Percentiles rank a stretch among this genome's conserved stretches.
phyloP scores from a whole-genome alignment of 2,329 filamentous ascomycete genomes.

The Neospermospora avenae region DNA sequence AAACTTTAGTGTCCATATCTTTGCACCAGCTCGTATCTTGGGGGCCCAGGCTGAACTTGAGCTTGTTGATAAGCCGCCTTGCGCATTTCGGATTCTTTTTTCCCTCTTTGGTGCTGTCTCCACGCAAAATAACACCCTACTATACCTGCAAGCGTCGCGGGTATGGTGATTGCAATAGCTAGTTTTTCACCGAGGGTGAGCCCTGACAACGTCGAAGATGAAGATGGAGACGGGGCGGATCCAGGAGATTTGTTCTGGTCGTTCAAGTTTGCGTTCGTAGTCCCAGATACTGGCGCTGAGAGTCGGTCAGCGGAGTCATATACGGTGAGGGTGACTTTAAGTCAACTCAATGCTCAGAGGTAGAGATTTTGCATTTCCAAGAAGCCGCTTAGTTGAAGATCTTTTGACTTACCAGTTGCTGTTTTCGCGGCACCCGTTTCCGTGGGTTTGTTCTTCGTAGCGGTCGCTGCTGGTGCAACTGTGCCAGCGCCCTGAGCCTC shows the following conservation, averaged over 20 bases:
- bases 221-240: not conserved
- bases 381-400: not conserved
- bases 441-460: not conserved
- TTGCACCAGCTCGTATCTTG: not conserved
- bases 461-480: not conserved
- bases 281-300: not conserved
- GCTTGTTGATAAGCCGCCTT: not conserved
- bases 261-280: not conserved
- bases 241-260: not conserved
- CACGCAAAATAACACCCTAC: not conserved
- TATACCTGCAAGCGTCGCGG: not conserved
- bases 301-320: not conserved
- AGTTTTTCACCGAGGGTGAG: conserved; percentile 1
- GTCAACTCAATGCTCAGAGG: too few relatives aligned
- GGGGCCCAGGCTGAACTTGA: not conserved
- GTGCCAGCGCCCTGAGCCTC: not conserved
- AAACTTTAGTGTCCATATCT: not conserved
- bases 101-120: not conserved
- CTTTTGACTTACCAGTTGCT: not conserved
- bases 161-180: not conserved
- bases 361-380: not conserved
- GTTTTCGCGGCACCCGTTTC: not conserved
- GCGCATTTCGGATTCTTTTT: not conserved
- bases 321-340: not conserved
- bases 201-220: not conserved